phyloP scores from a whole-genome alignment of 192 early-diverging fungal species.

The Backusella parvicylindrica region DNA sequence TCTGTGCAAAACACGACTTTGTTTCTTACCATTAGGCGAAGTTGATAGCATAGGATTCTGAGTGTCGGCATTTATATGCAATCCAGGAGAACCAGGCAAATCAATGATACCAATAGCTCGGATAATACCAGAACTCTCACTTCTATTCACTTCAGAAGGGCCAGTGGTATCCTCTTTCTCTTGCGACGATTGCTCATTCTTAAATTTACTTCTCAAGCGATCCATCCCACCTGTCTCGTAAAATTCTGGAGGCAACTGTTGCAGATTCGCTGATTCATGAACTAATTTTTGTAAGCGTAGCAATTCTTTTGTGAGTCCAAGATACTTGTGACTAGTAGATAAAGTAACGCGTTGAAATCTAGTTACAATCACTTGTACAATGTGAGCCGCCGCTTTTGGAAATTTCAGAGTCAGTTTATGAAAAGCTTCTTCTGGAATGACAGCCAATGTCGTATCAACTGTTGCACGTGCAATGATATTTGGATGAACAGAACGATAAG shows the following conservation, averaged over 20 bases:
- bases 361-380: conserved; percentile 93
- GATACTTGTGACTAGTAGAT: conserved; percentile 84
- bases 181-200: conserved; percentile 1
- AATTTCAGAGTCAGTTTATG: conserved; percentile 84
- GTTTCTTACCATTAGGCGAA: background rate
- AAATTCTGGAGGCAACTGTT: conserved; percentile 49
- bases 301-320: conserved; percentile 83
- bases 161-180: background rate
- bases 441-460: conserved; percentile 85
- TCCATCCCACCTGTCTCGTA: conserved; percentile 53
- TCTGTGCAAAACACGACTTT: background rate
- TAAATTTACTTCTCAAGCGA: conserved; percentile 48
- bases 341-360: conserved; percentile 95
- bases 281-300: conserved; percentile 80
- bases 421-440: conserved; percentile 94
- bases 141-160: conserved; percentile 1
- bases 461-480: conserved; percentile 83
- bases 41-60: background rate
- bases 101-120: conserved; percentile 36
- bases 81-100: conserved; percentile 9
- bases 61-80: conserved; percentile 4
- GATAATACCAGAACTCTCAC: conserved; percentile 17
- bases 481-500: conserved; percentile 53
- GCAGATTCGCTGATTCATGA: conserved; percentile 65
- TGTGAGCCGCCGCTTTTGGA: conserved; percentile 90